These are phyloP conservation scores for Ziziphus jujuba DNA, from an alignment of 306 rosid species.

Conservation along the genomic window DNA sequence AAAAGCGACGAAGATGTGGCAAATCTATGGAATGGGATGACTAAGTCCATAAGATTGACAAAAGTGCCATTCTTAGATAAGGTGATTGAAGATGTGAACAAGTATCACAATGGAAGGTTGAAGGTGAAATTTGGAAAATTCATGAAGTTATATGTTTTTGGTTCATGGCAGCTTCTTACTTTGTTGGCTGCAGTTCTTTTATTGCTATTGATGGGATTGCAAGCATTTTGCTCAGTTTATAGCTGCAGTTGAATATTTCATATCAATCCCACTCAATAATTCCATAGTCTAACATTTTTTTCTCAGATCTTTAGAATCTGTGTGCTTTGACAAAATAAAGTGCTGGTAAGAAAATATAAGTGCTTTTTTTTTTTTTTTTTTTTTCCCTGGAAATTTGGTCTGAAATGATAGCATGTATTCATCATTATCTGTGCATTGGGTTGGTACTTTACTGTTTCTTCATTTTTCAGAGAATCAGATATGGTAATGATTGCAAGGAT, in stretches of 20 bases:
- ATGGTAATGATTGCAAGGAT: too few species aligned
- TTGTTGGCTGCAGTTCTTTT: slow-evolving; percentile 51
- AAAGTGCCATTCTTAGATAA: slow-evolving; percentile 65
- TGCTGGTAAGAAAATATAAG: too few species aligned
- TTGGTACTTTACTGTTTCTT: too few species aligned
- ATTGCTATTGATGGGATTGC: slow-evolving; percentile 42
- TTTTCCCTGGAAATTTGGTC: too few species aligned
- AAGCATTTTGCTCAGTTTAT: slow-evolving; percentile 33
- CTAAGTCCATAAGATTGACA: slow-evolving; percentile 59
- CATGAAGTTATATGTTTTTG: slow-evolving; percentile 47
- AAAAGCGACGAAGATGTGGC: slow-evolving; percentile 70
- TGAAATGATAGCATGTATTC: too few species aligned
- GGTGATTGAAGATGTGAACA: slow-evolving; percentile 76
- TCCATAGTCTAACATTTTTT: neutral
- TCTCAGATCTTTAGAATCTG: too few species aligned
- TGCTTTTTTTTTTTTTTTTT: too few species aligned
- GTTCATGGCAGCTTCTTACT: slow-evolving; percentile 67
- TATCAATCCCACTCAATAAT: neutral
- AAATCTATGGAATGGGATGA: slow-evolving; percentile 70
- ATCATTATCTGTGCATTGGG: too few species aligned
- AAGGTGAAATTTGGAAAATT: slow-evolving; percentile 51
- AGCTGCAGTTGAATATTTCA: slow-evolving; percentile 20
- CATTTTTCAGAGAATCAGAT: too few species aligned
- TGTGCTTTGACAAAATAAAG: too few species aligned
- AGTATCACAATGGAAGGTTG: slow-evolving; percentile 51